Conservation (phyloP, 2,329 filamentous ascomycete genomes). For the Pseudocercospora macadamiae region DNA sequence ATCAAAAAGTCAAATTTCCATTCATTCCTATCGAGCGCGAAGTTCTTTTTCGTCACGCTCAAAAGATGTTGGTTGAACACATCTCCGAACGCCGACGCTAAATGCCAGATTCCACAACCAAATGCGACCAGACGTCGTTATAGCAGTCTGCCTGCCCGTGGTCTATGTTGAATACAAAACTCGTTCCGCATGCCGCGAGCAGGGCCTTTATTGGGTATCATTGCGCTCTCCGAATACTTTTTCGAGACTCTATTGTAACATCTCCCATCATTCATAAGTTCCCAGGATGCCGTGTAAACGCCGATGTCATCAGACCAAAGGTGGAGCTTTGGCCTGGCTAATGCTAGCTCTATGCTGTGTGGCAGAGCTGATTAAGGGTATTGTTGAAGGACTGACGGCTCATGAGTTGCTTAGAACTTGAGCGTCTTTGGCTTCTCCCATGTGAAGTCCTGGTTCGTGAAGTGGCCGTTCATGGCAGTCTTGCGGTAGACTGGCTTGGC, state of each 20-base stretch:
- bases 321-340: constrained; percentile 13
- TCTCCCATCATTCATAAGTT: not conserved
- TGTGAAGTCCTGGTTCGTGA: constrained; percentile 95
- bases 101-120: constrained; percentile 26
- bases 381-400: constrained; percentile 14
- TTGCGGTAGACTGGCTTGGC: constrained; percentile 96
- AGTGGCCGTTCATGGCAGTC: constrained; percentile 99
- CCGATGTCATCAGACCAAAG: constrained; percentile 15
- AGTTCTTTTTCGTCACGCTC: constrained; percentile 23
- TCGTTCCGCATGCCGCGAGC: constrained; percentile 27
- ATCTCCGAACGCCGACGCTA: constrained; percentile 35
- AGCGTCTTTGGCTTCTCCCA: constrained; percentile 99
- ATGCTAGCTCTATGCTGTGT: constrained; percentile 12
- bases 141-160: constrained; percentile 23
- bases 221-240: constrained; percentile 28
- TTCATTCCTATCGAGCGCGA: constrained; percentile 29
- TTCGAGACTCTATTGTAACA: constrained; percentile 21
- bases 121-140: constrained; percentile 12
- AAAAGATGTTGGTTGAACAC: constrained; percentile 33
- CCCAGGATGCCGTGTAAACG: constrained; percentile 21
- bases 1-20: constrained; percentile 12
- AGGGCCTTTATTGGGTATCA: constrained; percentile 32
- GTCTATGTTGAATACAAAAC: constrained; percentile 34
- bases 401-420: constrained; percentile 70
- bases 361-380: constrained; percentile 10